Evolutionary conservation across 2,329 filamentous ascomycete genomes (phyloP).

Genomic region (Pseudogymnoascus sp.): DNA sequence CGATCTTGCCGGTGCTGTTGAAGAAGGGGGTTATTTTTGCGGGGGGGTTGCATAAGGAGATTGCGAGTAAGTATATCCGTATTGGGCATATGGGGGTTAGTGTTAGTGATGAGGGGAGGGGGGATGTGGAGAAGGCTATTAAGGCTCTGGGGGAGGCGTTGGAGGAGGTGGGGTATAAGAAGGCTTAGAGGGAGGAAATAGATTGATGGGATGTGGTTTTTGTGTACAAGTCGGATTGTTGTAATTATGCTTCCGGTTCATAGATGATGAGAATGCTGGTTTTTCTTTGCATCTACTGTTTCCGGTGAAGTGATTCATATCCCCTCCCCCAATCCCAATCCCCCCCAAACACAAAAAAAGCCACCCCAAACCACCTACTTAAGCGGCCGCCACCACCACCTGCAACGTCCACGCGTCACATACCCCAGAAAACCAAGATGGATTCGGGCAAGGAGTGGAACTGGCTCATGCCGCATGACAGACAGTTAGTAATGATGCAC

Average conservation of each 20-base stretch:
- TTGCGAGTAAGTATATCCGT: slow-evolving; percentile 84
- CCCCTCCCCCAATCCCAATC: not conserved
- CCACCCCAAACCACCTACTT: not conserved
- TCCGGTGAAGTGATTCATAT: not conserved
- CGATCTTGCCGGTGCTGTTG: slow-evolving; percentile 74
- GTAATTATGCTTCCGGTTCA: not conserved
- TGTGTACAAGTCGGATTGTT: not conserved
- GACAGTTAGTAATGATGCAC: too few species aligned
- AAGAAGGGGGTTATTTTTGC: slow-evolving; percentile 91
- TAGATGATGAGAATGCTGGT: not conserved
- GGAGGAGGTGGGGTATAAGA: slow-evolving; percentile 2
- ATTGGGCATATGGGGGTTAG: slow-evolving; percentile 98
- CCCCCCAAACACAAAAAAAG: not conserved
- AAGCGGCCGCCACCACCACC: too few species aligned
- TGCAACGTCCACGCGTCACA: too few species aligned
- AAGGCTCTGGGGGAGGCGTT: not conserved
- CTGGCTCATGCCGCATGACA: too few species aligned
- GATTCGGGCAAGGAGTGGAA: too few species aligned
- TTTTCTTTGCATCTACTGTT: not conserved
- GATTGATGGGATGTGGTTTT: not conserved
- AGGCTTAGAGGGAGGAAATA: not conserved
- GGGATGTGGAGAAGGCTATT: slow-evolving; percentile 5
- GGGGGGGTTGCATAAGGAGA: slow-evolving; percentile 91
- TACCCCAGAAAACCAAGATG: too few species aligned
- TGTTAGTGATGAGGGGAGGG: slow-evolving; percentile 34